Evolutionary conservation across 768 basidiomycete species (phyloP).

Genomic region (Xerocomellus dryophilus): DNA sequence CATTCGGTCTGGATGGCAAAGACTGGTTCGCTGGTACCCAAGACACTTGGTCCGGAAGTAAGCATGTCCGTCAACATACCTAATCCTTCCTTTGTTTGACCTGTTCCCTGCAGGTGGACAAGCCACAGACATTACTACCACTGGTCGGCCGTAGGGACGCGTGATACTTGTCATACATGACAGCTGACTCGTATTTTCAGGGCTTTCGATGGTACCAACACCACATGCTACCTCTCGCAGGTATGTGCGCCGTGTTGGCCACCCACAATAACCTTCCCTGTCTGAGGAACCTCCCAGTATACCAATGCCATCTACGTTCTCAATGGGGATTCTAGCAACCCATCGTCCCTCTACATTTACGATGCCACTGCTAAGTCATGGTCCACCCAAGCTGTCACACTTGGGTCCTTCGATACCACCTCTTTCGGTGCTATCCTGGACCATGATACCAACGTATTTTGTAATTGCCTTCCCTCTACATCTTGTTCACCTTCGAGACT

Average conservation of each 20-base stretch:
- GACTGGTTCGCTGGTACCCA: slow-evolving; percentile 81
- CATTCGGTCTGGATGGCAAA: slow-evolving; percentile 78
- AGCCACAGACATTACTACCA: slow-evolving; percentile 65
- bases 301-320: slow-evolving; percentile 84
- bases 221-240: slow-evolving; percentile 73
- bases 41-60: slow-evolving; percentile 62
- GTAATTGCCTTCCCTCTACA: slow-evolving; percentile 32
- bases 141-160: slow-evolving; percentile 70
- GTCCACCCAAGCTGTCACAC: slow-evolving; percentile 65
- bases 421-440: slow-evolving; percentile 77
- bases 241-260: slow-evolving; percentile 32
- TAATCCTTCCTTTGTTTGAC: not conserved
- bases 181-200: slow-evolving; percentile 32
- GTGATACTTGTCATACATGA: not conserved
- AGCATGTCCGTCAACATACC: slow-evolving; percentile 8
- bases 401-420: slow-evolving; percentile 56
- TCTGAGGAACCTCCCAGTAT: slow-evolving; percentile 47
- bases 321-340: slow-evolving; percentile 69
- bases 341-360: slow-evolving; percentile 76
- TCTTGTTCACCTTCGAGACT: not conserved
- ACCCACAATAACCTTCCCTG: not conserved
- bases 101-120: slow-evolving; percentile 24
- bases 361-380: slow-evolving; percentile 70
- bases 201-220: slow-evolving; percentile 60
- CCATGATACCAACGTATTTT: slow-evolving; percentile 93